These are phyloP conservation scores for Diplosphaera chodatii DNA, from an alignment of 139 green algal species.

Conservation along the genomic window DNA sequence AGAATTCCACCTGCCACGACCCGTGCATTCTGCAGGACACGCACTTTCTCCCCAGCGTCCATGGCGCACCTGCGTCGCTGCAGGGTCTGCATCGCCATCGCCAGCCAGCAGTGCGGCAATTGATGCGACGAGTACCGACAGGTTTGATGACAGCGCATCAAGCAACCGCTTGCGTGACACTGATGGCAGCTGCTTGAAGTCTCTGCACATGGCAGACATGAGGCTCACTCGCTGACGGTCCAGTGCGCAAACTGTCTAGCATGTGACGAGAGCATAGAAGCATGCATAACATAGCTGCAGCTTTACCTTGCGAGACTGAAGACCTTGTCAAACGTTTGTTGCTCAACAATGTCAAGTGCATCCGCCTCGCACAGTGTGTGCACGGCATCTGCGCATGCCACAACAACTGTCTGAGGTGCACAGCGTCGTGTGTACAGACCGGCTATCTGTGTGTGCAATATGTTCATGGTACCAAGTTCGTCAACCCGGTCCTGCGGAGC, in stretches of 20 bases:
- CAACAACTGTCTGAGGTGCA: too few relatives aligned
- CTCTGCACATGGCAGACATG: conserved; percentile 8
- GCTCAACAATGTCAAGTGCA: conserved; percentile 41
- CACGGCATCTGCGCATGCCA: conserved; percentile 39
- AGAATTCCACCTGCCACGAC: too few relatives aligned
- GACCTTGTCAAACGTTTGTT: conserved; percentile 43
- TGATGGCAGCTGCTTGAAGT: conserved; percentile 4
- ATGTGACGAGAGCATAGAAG: not conserved
- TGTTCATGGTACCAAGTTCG: too few relatives aligned
- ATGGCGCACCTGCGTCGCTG: conserved; percentile 10
- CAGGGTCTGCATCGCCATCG: conserved; percentile 5
- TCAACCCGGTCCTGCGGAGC: too few relatives aligned
- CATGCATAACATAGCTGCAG: not conserved
- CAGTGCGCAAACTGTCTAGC: not conserved
- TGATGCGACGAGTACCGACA: conserved; percentile 54
- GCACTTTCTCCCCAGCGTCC: too few relatives aligned
- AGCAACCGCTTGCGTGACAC: conserved; percentile 17
- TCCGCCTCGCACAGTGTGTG: conserved; percentile 50
- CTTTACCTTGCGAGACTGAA: conserved; percentile 31
- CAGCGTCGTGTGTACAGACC: too few relatives aligned
- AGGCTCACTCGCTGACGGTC: not conserved
- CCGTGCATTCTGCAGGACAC: too few relatives aligned
- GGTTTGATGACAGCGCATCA: conserved; percentile 42
- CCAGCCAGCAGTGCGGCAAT: conserved; percentile 21
- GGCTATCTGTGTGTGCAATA: too few relatives aligned